Evolutionary conservation across 257 asterid species (phyloP).

Genomic region (Lycium ferocissimum): DNA sequence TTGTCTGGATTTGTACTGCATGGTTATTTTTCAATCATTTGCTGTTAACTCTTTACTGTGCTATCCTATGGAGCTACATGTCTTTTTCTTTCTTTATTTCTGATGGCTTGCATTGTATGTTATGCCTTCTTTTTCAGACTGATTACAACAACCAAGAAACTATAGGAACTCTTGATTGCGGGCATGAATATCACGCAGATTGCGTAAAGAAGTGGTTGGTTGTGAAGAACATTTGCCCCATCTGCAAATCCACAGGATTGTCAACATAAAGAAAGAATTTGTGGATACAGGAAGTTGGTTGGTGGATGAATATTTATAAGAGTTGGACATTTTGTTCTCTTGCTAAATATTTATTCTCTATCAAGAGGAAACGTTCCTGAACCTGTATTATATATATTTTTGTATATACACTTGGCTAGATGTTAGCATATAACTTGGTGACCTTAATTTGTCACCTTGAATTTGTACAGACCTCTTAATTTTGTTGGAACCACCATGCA

Average conservation of each 20-base stretch:
- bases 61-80: not conserved
- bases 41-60: not conserved
- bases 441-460: conserved; percentile 50
- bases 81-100: conserved; percentile 20
- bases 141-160: conserved; percentile 30
- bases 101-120: not conserved
- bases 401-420: conserved; percentile 56
- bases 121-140: conserved; percentile 29
- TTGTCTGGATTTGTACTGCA: conserved; percentile 19
- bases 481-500: conserved; percentile 4
- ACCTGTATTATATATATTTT: conserved; percentile 42
- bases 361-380: conserved; percentile 34
- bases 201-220: conserved; percentile 41
- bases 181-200: conserved; percentile 39
- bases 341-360: conserved; percentile 23
- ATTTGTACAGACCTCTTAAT: conserved; percentile 61
- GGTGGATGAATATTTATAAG: conserved; percentile 46
- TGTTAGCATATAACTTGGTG: conserved; percentile 34
- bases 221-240: conserved; percentile 42
- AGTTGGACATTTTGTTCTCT: conserved; percentile 38
- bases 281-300: conserved; percentile 37
- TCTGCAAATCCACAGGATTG: conserved; percentile 37
- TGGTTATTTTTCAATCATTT: not conserved
- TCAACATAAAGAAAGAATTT: conserved; percentile 42
- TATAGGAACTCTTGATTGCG: conserved; percentile 35